A percentile compares a stretch with the other conserved stretches of the same genome.
These are phyloP conservation scores for Calocybe gangraenosa DNA, from an alignment of 768 basidiomycete species.

Conservation along the genomic window DNA sequence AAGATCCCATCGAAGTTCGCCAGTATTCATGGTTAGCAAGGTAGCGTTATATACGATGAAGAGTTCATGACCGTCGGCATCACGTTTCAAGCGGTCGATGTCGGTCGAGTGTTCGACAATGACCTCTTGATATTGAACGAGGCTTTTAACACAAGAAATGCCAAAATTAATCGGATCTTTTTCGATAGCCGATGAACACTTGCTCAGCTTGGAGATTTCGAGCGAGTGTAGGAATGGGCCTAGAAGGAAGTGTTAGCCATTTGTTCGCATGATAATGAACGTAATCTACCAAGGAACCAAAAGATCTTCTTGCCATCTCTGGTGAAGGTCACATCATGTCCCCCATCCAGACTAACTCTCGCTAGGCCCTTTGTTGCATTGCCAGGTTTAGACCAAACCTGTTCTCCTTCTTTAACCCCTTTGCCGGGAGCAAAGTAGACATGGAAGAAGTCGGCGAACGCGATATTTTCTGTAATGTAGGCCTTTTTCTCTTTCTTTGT, in stretches of 20 bases:
- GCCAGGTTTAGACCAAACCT: slow-evolving; percentile 67
- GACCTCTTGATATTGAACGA: slow-evolving; percentile 57
- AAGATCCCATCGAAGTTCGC: slow-evolving; percentile 43
- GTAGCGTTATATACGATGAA: slow-evolving; percentile 68
- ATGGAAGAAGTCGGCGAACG: slow-evolving; percentile 68
- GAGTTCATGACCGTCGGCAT: slow-evolving; percentile 32
- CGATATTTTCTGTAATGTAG: slow-evolving; percentile 35
- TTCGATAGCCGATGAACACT: slow-evolving; percentile 45
- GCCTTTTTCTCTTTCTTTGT: slow-evolving; percentile 18
- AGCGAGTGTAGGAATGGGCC: slow-evolving; percentile 64
- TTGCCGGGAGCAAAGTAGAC: slow-evolving; percentile 52
- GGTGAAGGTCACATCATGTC: slow-evolving; percentile 65
- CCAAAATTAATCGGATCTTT: slow-evolving; percentile 54
- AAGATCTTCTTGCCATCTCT: slow-evolving; percentile 61
- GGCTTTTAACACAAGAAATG: slow-evolving; percentile 52
- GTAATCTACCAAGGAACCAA: slow-evolving; percentile 64
- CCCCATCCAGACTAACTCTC: slow-evolving; percentile 68
- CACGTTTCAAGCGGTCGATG: slow-evolving; percentile 51
- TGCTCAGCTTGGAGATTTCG: slow-evolving; percentile 45
- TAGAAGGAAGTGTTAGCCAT: slow-evolving; percentile 17
- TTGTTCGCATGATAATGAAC: not conserved
- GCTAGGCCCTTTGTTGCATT: slow-evolving; percentile 59
- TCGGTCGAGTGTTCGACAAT: slow-evolving; percentile 59
- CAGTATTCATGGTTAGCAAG: slow-evolving; percentile 63
- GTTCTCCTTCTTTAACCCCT: slow-evolving; percentile 33